Conservation (phyloP, 2,329 filamentous ascomycete species). For the Paracorniculantispora psalliotae region DNA sequence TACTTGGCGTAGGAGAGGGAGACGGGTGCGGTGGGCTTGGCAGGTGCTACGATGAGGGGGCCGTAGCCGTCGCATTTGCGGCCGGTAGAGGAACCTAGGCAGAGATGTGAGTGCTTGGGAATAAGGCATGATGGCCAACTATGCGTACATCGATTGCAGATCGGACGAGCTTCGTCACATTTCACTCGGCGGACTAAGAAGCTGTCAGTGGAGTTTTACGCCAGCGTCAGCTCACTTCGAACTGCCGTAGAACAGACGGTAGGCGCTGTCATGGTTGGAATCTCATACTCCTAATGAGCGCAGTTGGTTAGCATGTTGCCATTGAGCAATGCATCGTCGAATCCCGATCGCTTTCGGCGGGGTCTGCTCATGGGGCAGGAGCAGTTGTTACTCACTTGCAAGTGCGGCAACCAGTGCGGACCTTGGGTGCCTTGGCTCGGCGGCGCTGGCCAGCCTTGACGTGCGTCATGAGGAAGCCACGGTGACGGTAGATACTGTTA, state of each 20-base stretch:
- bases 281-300: neutral
- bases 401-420: slow-evolving; percentile 13
- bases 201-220: neutral
- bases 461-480: slow-evolving; percentile 13
- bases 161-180: slow-evolving; percentile 11
- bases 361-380: no score
- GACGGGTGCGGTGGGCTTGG: neutral
- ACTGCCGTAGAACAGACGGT: no score
- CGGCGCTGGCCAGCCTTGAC: slow-evolving; percentile 15
- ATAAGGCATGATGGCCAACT: no score
- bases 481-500: neutral
- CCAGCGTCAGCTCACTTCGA: neutral
- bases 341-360: no score
- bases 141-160: slow-evolving; percentile 12
- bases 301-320: neutral
- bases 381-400: slow-evolving; percentile 12
- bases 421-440: slow-evolving; percentile 15
- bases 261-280: neutral
- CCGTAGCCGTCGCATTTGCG: slow-evolving; percentile 13
- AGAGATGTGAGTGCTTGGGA: neutral
- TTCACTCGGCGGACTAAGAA: slow-evolving; percentile 12
- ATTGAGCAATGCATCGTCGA: neutral
- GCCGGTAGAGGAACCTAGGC: slow-evolving; percentile 11
- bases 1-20: neutral
- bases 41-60: neutral